These are phyloP conservation scores for Otatea glauca DNA, from an alignment of 176 grass and related monocot genomes.

Conservation along the genomic window DNA sequence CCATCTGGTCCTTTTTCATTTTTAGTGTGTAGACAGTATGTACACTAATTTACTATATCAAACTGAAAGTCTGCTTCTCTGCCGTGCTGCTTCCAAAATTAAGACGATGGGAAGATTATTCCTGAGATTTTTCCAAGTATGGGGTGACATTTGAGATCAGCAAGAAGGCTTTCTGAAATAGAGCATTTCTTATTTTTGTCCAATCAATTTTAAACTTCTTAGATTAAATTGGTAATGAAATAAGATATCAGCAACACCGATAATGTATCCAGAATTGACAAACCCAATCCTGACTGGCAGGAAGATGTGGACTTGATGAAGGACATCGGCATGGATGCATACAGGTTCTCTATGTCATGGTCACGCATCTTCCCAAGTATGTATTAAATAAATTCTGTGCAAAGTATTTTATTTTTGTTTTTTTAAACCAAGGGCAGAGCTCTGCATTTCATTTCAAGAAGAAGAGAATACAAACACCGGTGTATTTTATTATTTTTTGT, in stretches of 20 bases:
- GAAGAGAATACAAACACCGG: no score
- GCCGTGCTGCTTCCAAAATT: background rate
- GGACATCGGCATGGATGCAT: conserved; percentile 84
- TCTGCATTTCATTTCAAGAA: no score
- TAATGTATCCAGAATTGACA: conserved; percentile 18
- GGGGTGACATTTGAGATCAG: background rate
- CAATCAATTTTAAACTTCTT: background rate
- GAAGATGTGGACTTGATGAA: conserved; percentile 87
- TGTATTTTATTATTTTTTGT: background rate
- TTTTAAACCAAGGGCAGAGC: no score
- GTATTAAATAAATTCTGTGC: conserved; percentile 45
- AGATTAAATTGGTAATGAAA: background rate
- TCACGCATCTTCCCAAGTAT: conserved; percentile 94
- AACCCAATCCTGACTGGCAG: conserved; percentile 48
- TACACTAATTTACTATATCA: background rate
- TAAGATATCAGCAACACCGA: background rate
- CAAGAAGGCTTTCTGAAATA: conserved; percentile 27
- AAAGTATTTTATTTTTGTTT: background rate
- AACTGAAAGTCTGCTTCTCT: background rate
- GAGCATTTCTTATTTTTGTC: background rate
- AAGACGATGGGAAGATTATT: background rate
- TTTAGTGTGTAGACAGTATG: conserved; percentile 3
- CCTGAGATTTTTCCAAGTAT: background rate
- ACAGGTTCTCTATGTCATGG: conserved; percentile 98
- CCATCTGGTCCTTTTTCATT: background rate